Conservation (phyloP, 1,284 basidiomycete genomes). For the Ceratobasidium sp. region DNA sequence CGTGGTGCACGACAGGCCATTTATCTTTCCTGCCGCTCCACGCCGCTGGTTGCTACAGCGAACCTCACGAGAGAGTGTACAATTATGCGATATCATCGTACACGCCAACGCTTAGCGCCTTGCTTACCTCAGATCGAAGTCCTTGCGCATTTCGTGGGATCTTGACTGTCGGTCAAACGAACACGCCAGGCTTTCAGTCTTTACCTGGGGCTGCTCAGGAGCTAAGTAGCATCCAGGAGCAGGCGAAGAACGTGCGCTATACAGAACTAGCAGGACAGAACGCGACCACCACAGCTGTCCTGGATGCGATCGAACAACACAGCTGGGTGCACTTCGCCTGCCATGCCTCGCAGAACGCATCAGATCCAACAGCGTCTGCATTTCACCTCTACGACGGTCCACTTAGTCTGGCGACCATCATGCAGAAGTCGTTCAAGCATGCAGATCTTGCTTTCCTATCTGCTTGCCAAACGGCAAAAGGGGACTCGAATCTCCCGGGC, state of each 20-base stretch:
- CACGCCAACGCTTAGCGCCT: not conserved
- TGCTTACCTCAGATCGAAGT: not conserved
- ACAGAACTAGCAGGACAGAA: not conserved
- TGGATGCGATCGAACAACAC: not conserved
- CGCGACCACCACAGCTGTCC: not conserved
- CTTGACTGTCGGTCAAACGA: not conserved
- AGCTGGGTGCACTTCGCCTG: slow-evolving; percentile 22
- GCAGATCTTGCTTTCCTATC: not conserved
- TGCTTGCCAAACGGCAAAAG: not conserved
- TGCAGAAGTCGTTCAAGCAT: not conserved
- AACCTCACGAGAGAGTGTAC: not conserved
- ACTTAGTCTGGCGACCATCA: not conserved
- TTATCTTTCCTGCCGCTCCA: slow-evolving; percentile 16
- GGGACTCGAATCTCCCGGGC: slow-evolving; percentile 31
- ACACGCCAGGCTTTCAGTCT: not conserved
- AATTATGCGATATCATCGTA: slow-evolving; percentile 23
- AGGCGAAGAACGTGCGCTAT: not conserved
- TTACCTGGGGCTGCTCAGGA: not conserved
- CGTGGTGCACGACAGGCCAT: slow-evolving; percentile 21
- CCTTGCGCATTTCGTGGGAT: not conserved
- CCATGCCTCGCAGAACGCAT: not conserved
- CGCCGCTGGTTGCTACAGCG: slow-evolving; percentile 18
- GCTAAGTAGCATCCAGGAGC: not conserved
- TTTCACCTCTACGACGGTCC: slow-evolving; percentile 3
- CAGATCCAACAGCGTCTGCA: not conserved